phyloP scores from a whole-genome alignment of 2,329 filamentous ascomycete genomes.

The Penicillium sp. region DNA sequence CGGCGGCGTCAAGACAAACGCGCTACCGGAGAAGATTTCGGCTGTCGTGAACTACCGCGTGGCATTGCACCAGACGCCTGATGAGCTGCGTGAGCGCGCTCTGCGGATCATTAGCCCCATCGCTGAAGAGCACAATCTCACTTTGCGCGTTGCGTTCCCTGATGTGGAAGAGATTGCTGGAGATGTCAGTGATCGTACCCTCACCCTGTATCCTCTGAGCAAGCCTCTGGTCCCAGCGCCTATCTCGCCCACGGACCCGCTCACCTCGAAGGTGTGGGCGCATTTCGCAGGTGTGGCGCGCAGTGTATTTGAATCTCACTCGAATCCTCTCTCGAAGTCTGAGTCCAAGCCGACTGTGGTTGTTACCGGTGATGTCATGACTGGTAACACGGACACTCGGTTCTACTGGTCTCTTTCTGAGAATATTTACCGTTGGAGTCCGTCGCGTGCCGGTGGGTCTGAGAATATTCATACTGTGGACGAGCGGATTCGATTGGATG shows the following conservation, averaged over 20 bases:
- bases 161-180: conserved; percentile 16
- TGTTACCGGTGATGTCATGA: conserved; percentile 51
- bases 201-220: conserved; percentile 34
- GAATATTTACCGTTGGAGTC: conserved; percentile 56
- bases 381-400: conserved; percentile 55
- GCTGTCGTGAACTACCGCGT: conserved; percentile 60
- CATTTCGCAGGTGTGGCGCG: conserved; percentile 43
- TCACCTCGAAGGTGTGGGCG: conserved; percentile 34
- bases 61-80: conserved; percentile 55
- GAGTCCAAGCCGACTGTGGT: conserved; percentile 35
- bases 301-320: conserved; percentile 41
- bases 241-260: conserved; percentile 36
- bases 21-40: conserved; percentile 56
- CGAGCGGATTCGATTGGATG: conserved; percentile 47
- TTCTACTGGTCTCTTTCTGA: conserved; percentile 56
- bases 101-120: conserved; percentile 50
- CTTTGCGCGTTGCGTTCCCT: conserved; percentile 49
- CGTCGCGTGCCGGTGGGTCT: conserved; percentile 46
- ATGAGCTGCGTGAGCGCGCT: conserved; percentile 50
- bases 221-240: conserved; percentile 32
- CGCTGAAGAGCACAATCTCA: conserved; percentile 51
- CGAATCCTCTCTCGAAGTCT: conserved; percentile 26
- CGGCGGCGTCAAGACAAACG: conserved; percentile 61
- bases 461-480: conserved; percentile 55
- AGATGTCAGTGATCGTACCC: conserved; percentile 25